Base-by-base conservation (phyloP, 495 filamentous ascomycete species). In the Trichoderma orchidacearum region DNA sequence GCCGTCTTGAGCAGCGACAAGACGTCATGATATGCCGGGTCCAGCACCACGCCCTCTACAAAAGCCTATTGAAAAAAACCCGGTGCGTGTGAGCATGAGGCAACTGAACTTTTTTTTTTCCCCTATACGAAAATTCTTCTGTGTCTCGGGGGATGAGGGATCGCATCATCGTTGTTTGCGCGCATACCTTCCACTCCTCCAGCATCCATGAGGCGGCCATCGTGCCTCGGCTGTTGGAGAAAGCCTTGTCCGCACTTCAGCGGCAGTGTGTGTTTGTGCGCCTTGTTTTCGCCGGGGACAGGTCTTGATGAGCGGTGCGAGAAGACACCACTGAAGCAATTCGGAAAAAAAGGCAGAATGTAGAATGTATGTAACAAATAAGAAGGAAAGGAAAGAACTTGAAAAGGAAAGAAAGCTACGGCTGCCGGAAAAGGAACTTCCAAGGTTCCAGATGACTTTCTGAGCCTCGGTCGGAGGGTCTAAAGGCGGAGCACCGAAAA, bases 1-100 rank as follows among this genome's bases (percentile, higher is more conserved):
- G 90, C 83, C 59, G 80, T 88, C 75, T 99, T 99, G 64, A 92
- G 58, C 61, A 99, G 75, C 27, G 86, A 77, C 28, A 99, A 80
- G 54, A 89, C 63, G 62, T 89, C 88, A 56, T 89, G 85, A 69
- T 95, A 85, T 59, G 81, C 73, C 3, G 92, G 89, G 68, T 97
- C 81, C 34, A 92, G 83, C 57, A 95, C 71, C 51, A 92, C 74
- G 54, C 76, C 72, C 68, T 94, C 85, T 58, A 85, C 68, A 66
- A 68, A 66, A 32, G 68, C 69, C 68, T 76, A 61, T 18, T 3
- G n/a, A 5, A 5, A 12, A n/a, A 29, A 5, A 9, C 9, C 32
- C 32, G 8, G 9, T 36, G 32, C 32, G 8, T n/a, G 32, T 8
- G n/a, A 36, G 32, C n/a, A 36, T 36, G 32, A 8, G n/a, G 8